Evolutionary conservation across 176 grass and related monocot genomes (phyloP).

Genomic region (Oryza officinalis): DNA sequence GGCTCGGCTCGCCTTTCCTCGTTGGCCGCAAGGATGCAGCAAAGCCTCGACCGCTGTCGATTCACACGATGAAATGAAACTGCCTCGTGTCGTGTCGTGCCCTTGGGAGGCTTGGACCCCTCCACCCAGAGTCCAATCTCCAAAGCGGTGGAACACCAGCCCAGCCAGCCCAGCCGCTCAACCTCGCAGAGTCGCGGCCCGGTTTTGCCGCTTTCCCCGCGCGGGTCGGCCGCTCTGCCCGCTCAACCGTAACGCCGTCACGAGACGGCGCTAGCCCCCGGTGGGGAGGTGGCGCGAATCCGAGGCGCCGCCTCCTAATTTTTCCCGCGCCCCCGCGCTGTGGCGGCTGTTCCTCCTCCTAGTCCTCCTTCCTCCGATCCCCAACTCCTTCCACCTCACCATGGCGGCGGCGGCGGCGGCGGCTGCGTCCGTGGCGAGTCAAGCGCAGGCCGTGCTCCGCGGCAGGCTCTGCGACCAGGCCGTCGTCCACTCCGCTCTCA

Average conservation of each 20-base stretch:
- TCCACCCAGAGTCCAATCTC: not conserved
- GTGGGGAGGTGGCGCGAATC: not conserved
- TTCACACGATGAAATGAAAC: not conserved
- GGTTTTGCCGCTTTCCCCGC: too few species aligned
- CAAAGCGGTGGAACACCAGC: not conserved
- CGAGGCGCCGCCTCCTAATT: not conserved
- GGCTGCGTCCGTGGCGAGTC: constrained; percentile 34
- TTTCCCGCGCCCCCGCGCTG: constrained; percentile 21
- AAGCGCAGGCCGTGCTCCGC: constrained; percentile 55
- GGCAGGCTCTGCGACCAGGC: constrained; percentile 62
- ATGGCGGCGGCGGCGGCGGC: constrained; percentile 27
- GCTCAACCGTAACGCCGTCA: too few species aligned
- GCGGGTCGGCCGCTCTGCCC: too few species aligned
- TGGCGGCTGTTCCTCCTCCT: not conserved
- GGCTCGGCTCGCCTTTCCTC: constrained; percentile 13
- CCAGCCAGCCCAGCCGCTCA: too few species aligned
- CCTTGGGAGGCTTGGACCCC: not conserved
- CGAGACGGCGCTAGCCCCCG: too few species aligned
- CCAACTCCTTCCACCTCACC: not conserved
- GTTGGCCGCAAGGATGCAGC: constrained; percentile 23
- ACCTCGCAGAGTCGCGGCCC: too few species aligned
- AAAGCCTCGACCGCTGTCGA: not conserved
- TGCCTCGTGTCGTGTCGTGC: not conserved
- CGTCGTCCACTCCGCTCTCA: constrained; percentile 57
- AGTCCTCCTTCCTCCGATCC: not conserved